Percentiles rank a stretch among this genome's conserved stretches.
Conservation (phyloP, 495 filamentous ascomycete species). For the Endocarpon pusillum region DNA sequence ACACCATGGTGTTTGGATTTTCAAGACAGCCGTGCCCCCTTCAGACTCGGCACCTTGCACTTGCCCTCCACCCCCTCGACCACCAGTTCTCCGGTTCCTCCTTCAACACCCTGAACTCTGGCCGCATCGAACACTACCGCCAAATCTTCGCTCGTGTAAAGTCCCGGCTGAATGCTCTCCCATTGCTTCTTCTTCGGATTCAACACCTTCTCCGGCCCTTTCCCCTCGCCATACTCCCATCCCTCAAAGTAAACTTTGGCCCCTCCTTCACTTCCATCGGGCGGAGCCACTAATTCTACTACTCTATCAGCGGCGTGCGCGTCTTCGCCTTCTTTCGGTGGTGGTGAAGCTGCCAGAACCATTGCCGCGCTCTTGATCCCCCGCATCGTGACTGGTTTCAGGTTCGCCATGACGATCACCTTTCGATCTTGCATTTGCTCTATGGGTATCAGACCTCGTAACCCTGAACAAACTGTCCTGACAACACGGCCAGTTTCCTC, state of each 20-base stretch:
- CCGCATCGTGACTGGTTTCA: constrained; percentile 98
- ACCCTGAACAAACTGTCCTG: constrained; percentile 87
- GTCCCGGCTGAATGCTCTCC: constrained; percentile 89
- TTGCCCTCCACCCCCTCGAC: no score
- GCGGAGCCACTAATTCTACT: constrained; percentile 82
- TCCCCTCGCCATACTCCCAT: constrained; percentile 55
- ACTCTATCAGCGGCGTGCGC: constrained; percentile 59
- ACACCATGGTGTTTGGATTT: no score
- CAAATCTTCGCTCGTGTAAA: constrained; percentile 61
- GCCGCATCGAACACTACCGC: constrained; percentile 64
- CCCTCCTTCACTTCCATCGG: constrained; percentile 59
- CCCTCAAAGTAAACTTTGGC: constrained; percentile 87
- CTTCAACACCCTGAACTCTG: constrained; percentile 41
- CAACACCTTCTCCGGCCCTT: constrained; percentile 58
- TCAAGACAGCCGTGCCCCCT: no score
- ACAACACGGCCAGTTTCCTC: constrained; percentile 77
- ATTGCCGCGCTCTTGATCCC: constrained; percentile 90
- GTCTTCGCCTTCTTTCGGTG: constrained; percentile 51
- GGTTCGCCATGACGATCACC: constrained; percentile 86
- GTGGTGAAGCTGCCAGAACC: constrained; percentile 86
- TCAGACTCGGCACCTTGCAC: no score
- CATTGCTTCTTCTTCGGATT: constrained; percentile 99
- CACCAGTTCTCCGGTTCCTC: constrained; percentile 34
- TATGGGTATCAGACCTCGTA: constrained; percentile 82
- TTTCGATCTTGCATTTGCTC: constrained; percentile 93